phyloP scores from a whole-genome alignment of 1,284 basidiomycete genomes.

The Boletus sp. region DNA sequence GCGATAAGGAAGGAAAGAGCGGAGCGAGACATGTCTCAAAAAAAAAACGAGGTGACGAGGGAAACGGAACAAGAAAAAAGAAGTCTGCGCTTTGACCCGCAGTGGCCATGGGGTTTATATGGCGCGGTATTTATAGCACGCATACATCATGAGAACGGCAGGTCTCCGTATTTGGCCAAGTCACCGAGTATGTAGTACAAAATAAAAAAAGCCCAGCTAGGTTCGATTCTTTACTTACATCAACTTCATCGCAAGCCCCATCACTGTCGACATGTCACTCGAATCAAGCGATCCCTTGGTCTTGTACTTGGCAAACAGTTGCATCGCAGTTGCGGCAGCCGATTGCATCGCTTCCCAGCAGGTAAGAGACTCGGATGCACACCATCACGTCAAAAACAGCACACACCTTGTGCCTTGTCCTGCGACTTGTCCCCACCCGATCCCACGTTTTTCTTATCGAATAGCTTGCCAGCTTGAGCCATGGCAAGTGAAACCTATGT shows the following conservation, averaged over 20 bases:
- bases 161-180: background rate
- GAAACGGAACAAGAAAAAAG: background rate
- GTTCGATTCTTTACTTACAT: constrained; percentile 10
- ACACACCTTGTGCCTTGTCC: constrained; percentile 31
- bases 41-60: background rate
- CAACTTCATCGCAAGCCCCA: constrained; percentile 28
- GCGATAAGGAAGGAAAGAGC: constrained; percentile 38
- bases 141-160: no score
- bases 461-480: constrained; percentile 33
- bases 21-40: constrained; percentile 45
- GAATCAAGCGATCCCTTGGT: constrained; percentile 28
- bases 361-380: background rate
- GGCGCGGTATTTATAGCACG: constrained; percentile 10
- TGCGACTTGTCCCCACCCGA: constrained; percentile 9
- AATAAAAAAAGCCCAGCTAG: background rate
- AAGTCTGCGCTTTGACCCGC: background rate
- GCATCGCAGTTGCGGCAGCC: constrained; percentile 32
- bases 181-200: no score
- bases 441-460: constrained; percentile 33
- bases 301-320: constrained; percentile 28
- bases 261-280: constrained; percentile 29
- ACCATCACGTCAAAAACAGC: background rate
- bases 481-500: constrained; percentile 30
- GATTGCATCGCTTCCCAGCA: constrained; percentile 30
- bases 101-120: constrained; percentile 1